phyloP scores from a whole-genome alignment of 768 basidiomycete species.

The Auricularia sp. region DNA sequence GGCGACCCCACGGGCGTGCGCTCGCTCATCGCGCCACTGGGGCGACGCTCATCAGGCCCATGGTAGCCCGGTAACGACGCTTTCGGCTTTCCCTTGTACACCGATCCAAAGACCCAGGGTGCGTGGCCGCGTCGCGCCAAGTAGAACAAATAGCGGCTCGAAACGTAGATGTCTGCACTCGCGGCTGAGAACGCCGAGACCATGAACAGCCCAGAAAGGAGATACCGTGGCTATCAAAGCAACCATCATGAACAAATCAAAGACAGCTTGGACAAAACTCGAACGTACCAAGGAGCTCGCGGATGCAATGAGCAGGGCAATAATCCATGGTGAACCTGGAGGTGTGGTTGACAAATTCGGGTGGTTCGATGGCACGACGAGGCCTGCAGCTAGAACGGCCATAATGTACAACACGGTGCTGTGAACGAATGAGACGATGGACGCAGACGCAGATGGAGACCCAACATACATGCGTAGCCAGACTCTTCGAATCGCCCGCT shows the following conservation, averaged over 20 bases:
- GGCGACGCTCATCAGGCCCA: neutral
- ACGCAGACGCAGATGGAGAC: neutral
- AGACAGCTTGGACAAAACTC: neutral
- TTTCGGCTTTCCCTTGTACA: neutral
- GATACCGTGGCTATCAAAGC: neutral
- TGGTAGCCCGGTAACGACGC: neutral
- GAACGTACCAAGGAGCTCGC: neutral
- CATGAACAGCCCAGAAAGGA: neutral
- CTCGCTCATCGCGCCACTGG: neutral
- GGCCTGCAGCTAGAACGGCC: neutral
- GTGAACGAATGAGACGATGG: neutral
- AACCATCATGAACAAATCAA: no score
- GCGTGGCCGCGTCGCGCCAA: neutral
- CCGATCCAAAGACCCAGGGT: neutral
- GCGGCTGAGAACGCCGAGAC: conserved; percentile 1
- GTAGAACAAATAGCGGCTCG: conserved; percentile 1
- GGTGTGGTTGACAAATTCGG: neutral
- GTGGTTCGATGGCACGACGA: conserved; percentile 1
- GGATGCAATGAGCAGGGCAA: neutral
- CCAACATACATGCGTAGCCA: conserved; percentile 1
- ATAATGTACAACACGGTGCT: conserved; percentile 2
- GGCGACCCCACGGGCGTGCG: neutral
- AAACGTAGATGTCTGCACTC: neutral
- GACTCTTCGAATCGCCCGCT: neutral
- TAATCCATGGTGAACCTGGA: neutral